These are phyloP conservation scores for Ceratocystis lukuohia DNA, from an alignment of 2,329 filamentous ascomycete genomes.

Conservation along the genomic window DNA sequence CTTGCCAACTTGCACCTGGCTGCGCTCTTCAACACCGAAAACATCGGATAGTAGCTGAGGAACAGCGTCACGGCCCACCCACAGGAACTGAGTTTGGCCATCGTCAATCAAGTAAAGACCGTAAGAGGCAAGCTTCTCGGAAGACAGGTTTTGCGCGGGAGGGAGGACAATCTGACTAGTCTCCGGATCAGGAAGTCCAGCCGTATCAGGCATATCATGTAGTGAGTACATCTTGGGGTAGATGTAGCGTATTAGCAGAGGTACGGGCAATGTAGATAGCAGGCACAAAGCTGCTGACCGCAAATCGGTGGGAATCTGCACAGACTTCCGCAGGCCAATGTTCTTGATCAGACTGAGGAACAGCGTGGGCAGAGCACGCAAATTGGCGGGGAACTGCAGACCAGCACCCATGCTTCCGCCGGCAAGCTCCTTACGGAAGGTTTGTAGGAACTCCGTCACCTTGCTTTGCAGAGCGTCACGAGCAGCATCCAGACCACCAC, in stretches of 20 bases:
- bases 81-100: slow-evolving; percentile 93
- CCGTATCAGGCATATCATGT: slow-evolving; percentile 92
- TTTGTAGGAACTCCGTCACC: slow-evolving; percentile 80
- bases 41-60: slow-evolving; percentile 80
- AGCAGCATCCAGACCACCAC: slow-evolving; percentile 77
- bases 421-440: slow-evolving; percentile 91
- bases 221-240: slow-evolving; percentile 74
- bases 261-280: slow-evolving; percentile 83
- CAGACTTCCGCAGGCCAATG: slow-evolving; percentile 80
- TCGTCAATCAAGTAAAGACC: slow-evolving; percentile 95
- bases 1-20: slow-evolving; percentile 83
- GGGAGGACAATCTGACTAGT: slow-evolving; percentile 85
- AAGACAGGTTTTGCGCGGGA: slow-evolving; percentile 71
- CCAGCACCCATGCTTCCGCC: slow-evolving; percentile 93
- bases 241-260: slow-evolving; percentile 85
- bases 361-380: slow-evolving; percentile 74
- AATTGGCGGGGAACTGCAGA: slow-evolving; percentile 84
- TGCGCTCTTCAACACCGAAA: slow-evolving; percentile 74
- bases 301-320: slow-evolving; percentile 87
- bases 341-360: slow-evolving; percentile 96
- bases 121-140: slow-evolving; percentile 73
- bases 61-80: slow-evolving; percentile 86
- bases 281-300: slow-evolving; percentile 84
- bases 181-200: slow-evolving; percentile 69
- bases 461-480: slow-evolving; percentile 85